These are phyloP conservation scores for Roridomyces roridus DNA, from an alignment of 768 basidiomycete species.

Conservation along the genomic window DNA sequence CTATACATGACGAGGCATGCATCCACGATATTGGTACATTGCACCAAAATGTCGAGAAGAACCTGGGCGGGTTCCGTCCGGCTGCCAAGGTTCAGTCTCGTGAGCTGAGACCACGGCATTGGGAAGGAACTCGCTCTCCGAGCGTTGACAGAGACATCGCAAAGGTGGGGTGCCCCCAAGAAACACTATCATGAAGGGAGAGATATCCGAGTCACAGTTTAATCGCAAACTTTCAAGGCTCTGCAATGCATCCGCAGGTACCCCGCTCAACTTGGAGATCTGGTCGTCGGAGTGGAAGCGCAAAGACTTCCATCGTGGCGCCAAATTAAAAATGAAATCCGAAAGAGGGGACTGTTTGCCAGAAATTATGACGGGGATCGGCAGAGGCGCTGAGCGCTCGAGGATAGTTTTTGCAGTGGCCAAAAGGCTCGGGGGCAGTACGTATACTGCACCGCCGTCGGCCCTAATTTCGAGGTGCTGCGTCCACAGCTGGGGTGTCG, in stretches of 20 bases:
- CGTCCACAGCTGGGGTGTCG: background rate
- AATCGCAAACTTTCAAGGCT: background rate
- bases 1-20: no score
- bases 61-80: background rate
- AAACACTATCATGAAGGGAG: background rate
- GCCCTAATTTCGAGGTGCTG: background rate
- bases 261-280: no score
- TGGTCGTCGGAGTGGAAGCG: no score
- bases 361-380: background rate
- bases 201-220: no score
- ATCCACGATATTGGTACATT: constrained; percentile 10
- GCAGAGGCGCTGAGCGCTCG: constrained; percentile 4
- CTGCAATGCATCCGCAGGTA: background rate
- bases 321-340: no score
- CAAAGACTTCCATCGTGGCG: no score
- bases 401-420: background rate
- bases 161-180: background rate
- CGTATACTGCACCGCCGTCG: background rate
- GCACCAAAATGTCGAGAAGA: constrained; percentile 1
- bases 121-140: background rate
- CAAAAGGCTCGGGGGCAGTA: no score
- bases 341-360: no score
- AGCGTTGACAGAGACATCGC: background rate
- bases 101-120: constrained; percentile 17
- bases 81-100: background rate